Evolutionary conservation across 2,329 filamentous ascomycete species (phyloP), one percentile per base, ranked within the genome.

Genomic region (Cytospora piceae): DNA sequence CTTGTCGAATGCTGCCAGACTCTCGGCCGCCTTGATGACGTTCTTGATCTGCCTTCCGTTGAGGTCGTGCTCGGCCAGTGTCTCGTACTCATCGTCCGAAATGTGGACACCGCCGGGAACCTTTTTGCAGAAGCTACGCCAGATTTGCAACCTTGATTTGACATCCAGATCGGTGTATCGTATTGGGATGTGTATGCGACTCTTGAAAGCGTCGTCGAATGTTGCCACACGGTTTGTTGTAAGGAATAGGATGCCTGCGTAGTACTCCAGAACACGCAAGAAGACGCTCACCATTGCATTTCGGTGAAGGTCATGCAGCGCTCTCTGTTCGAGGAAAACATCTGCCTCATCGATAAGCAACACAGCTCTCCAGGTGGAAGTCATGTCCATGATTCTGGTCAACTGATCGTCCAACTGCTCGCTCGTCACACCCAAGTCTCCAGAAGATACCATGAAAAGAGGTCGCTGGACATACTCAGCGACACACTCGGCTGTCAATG

Each of bases 141-240:
- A 70, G 57, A 70, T 68, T 37, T 67, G 53, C 14, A 67, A 42
- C 8, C 68, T 54, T 15, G 66, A 67, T 8, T 55, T 31, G 15
- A 37, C 2, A 4, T 59, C 56, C 14, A 69, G 59, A 42, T 68
- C 63, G 7, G 69, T 73, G 64, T 78, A 78, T 60, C 76, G 75
- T 1, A 78, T 71, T 15, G 71, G 72, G 22, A 77, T 72, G 64
- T 79, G 76, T 39, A 79, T 76, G 0, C 77, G 72, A 4, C 77
- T 78, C 68, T 72, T 73, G 68, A 79, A 79, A 0, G 79, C 79
- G 56, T 78, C 77, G 61, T 81, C 79, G 31, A 81, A 75, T 6
- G 72, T 71, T 2, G 77, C 75, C 9, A 80, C 76, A 20, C 77
- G 75, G 68, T 80, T 81, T 8, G 79, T 81, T 1, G 79, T 81